Base-by-base conservation (phyloP, 176 grass and related monocot species). In the Echinochloa phyllopogon region DNA sequence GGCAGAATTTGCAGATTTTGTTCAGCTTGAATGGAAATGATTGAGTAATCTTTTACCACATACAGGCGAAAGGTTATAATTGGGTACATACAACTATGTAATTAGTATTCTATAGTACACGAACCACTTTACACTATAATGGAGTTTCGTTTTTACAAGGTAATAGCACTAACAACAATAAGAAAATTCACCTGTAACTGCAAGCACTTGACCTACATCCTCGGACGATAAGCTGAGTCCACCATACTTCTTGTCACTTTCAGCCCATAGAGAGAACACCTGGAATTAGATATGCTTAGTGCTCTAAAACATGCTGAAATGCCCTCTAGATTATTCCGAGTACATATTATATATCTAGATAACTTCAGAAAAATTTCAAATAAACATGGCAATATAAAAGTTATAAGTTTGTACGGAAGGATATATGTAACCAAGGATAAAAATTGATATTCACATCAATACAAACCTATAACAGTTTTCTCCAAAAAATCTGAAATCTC, bases 201-300 rank as follows among this genome's bases (percentile, higher is more conserved):
- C 68, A 78, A 95, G 93, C 11, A 90, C 88, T 76, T 92, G 85
- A 27, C 90, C 93, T 55, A 95, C 93, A 74, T 86, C 88, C 51
- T 88, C 68, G 39, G 90, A 84, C 38, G 90, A 92, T 49, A 95
- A 92, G 79, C 90, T 90, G 25, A 95, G 81, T 78, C 93, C 93
- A 75, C 93, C 93, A 78, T 90, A 95, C 21, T 60, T 92, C 74
- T 80, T 95, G 42, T 90, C 90, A 79, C 93, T 95, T 72, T 90
- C 93, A 48, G 93, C 90, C 93, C 93, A 95, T 38, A 95, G 83
- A 64, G 93, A 95, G 83, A 95, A 95, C 64, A 92, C 84, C 93
- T 95, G 71, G 48, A 69, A 8, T 82, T 10, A 13, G 82, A 78
- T 65, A 63, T 14, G 8, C 33, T 74, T n/a, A 81, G 18, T n/a